Evolutionary conservation across 805 yeast species (phyloP).

Genomic region (Zygoascus flipseniorum): DNA sequence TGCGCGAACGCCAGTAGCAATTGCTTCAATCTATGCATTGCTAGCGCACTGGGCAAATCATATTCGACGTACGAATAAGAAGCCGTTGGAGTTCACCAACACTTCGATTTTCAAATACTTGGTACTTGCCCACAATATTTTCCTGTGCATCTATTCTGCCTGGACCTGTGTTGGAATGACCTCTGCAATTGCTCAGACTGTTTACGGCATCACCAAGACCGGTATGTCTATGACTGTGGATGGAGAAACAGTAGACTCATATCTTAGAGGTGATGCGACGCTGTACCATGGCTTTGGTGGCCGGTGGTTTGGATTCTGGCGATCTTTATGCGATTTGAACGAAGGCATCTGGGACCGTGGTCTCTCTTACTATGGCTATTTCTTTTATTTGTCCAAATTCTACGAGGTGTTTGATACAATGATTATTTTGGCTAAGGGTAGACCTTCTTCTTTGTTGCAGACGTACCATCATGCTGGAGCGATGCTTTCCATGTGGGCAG

Average conservation of each 20-base stretch:
- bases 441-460: slow-evolving; percentile 57
- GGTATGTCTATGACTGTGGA: slow-evolving; percentile 10
- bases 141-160: slow-evolving; percentile 55
- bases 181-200: slow-evolving; percentile 38
- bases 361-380: slow-evolving; percentile 50
- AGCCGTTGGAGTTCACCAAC: slow-evolving; percentile 44
- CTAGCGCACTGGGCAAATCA: slow-evolving; percentile 48
- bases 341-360: slow-evolving; percentile 52
- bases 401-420: slow-evolving; percentile 65
- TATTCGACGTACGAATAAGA: slow-evolving; percentile 36
- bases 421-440: slow-evolving; percentile 59
- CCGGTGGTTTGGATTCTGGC: slow-evolving; percentile 32
- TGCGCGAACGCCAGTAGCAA: slow-evolving; percentile 44
- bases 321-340: slow-evolving; percentile 50
- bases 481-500: slow-evolving; percentile 76
- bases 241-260: slow-evolving; percentile 4
- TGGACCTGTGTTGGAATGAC: slow-evolving; percentile 69
- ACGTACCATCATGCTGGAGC: slow-evolving; percentile 76
- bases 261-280: slow-evolving; percentile 14
- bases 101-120: slow-evolving; percentile 40
- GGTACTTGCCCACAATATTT: slow-evolving; percentile 52
- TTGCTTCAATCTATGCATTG: slow-evolving; percentile 51
- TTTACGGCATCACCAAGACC: slow-evolving; percentile 23
- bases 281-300: slow-evolving; percentile 4
- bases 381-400: slow-evolving; percentile 62